Evolutionary conservation across 345 rosid species (phyloP), one percentile per base, ranked within the genome.

Genomic region (Citrus sp.): DNA sequence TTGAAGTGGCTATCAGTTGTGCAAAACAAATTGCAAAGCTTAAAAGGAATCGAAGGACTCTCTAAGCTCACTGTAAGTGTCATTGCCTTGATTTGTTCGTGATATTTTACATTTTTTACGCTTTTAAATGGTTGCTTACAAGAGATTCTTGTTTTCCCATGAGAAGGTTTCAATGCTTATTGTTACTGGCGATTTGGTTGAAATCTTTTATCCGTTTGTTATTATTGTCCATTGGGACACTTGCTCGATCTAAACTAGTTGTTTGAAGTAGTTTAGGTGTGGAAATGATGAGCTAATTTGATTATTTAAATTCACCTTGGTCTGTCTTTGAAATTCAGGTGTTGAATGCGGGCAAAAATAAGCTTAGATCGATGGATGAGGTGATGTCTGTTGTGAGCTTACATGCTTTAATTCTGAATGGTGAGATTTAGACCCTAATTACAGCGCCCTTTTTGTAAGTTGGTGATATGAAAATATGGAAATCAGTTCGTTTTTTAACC

Each of bases 261-360:
- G 51, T 42, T 42, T 42, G 14, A 42, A 42, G 27, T 27, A 27
- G 27, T 27, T 27, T 27, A 27, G 27, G 27, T 27, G 0, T 27
- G 27, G 0, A 27, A 27, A 27, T 27, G 27, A 27, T 27, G 27
- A 27, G 27, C 27, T 27, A 27, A 27, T 27, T 27, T 1, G 27
- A 27, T 27, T 27, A 27, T 27, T 27, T 27, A 27, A 27, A 27
- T 27, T 27, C 27, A 27, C 27, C 27, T 27, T 27, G 27, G 0
- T 27, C 27, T 27, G 27, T 27, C 27, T 27, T 27, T 27, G 27
- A 27, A 25, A 32, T 66, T 81, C 76, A 95, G 98, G 98, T 95
- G 80, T 78, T 95, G 5, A 93, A 95, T 85, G 99, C 96, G 9
- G 99, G 98, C 12, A 95, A 95, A 88, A 95, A 95, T 83, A 88